Base-by-base conservation (phyloP, 1,139 yeast species). In the Nakaseomyces sp. region DNA sequence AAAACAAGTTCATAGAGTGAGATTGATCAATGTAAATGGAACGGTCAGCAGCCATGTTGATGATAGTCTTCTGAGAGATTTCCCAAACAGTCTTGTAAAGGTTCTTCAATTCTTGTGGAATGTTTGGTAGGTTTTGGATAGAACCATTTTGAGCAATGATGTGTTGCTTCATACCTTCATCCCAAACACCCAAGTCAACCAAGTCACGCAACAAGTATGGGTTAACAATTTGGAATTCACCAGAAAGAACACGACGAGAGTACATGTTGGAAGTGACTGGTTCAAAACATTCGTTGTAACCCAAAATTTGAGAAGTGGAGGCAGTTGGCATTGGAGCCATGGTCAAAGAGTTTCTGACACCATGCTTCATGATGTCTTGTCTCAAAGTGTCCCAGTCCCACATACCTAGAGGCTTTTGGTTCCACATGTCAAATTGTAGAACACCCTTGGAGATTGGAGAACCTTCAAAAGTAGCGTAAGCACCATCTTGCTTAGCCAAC, bases 311-410 rank as follows among this genome's bases (percentile, higher is more conserved):
- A 5, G 95, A 87, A 0, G 96, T 86, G 2, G 95, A 85, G 0
- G 95, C 95, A n/a, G 95, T 86, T 15, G 96, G 96, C 96, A 86
- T 86, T 38, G 95, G 95, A 2, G 93, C 96, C 44, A 85, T 88
- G 43, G 87, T 70, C 55, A 86, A 68, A 8, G 95, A 86, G 68
- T 86, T 86, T 60, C 95, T 72, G 48, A 87, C 55, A 30, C 96
- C 96, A 58, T 73, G 65, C 31, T 68, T 67, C 45, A 70, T 69
- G 52, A 86, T 65, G 44, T 75, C 70, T 24, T 66, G 69, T 66
- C 83, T 86, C 57, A 85, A 67, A 6, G 61, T 55, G 50, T 76
- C 85, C 95, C 95, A 86, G 60, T 86, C 78, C 51, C 79, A 52
- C 77, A 82, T 43, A 58, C 51, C 53, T 48, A 53, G 30, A 45